Evolutionary conservation across 1,139 yeast genomes (phyloP).

Genomic region (Suhomyces kunorum): DNA sequence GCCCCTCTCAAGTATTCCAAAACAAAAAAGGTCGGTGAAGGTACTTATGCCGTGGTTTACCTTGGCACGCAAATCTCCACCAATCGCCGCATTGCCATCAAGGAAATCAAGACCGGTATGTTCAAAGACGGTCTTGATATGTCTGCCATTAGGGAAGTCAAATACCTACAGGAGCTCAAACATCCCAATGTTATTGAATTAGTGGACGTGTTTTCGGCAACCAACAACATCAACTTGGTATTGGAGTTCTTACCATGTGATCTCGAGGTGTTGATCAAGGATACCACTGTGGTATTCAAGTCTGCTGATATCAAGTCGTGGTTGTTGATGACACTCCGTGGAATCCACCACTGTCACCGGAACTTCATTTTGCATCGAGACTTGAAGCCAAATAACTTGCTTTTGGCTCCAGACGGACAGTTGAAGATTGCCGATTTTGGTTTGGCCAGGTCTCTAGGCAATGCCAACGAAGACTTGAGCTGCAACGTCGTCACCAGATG

Average conservation of each 20-base stretch:
- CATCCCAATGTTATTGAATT: constrained; percentile 86
- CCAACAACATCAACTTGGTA: constrained; percentile 76
- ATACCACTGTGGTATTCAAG: constrained; percentile 70
- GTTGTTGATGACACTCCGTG: constrained; percentile 91
- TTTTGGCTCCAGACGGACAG: constrained; percentile 83
- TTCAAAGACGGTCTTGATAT: constrained; percentile 96
- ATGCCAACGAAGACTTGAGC: constrained; percentile 77
- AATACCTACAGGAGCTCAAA: constrained; percentile 81
- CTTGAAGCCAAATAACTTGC: constrained; percentile 77
- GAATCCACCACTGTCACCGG: constrained; percentile 93
- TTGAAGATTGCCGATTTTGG: constrained; percentile 97
- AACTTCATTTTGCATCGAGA: constrained; percentile 89
- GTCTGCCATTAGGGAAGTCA: constrained; percentile 96
- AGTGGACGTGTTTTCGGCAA: constrained; percentile 79
- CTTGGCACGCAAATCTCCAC: constrained; percentile 67
- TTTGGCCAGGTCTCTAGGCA: constrained; percentile 79
- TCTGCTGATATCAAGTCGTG: constrained; percentile 92
- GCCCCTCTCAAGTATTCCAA: constrained; percentile 35
- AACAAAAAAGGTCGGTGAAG: constrained; percentile 94
- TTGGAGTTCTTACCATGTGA: constrained; percentile 91
- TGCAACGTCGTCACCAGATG: constrained; percentile 96
- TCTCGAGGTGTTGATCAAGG: constrained; percentile 85
- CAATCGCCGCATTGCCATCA: constrained; percentile 76
- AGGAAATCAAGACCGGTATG: constrained; percentile 91
- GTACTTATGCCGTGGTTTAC: constrained; percentile 97